Base-by-base conservation (phyloP, 345 rosid species). In the Eucalyptus lansdowneana region DNA sequence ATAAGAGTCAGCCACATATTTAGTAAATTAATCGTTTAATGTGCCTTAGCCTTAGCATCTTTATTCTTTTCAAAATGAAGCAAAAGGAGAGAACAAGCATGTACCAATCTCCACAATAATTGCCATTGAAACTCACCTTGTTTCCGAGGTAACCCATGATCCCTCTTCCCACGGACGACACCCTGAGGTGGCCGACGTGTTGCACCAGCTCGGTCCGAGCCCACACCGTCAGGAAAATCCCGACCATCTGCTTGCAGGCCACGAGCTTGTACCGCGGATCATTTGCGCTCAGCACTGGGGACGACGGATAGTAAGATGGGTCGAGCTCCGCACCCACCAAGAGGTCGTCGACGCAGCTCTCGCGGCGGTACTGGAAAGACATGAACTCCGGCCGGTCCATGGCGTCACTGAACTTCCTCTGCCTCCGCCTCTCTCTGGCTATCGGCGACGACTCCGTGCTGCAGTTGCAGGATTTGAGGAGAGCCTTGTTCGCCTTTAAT, bases 181-280 rank as follows among this genome's bases (percentile, higher is more conserved):
- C 90, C 88, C 99, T 94, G 89, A 97, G 98, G 88, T 98, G 99
- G 49, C 95, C 98, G 89, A 98, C 93, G 89, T 97, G 95, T 56
- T 98, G 98, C 86, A 96, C 94, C 93, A 97, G 93, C 91, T 97
- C 98, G 51, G 88, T 95, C 88, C 97, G 90, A 50, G 94, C 99
- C 99, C 99, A 97, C 31, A 98, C 93, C 1, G 99, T 94, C 9
- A 98, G 93, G 91, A 98, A 98, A 85, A 98, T 90, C n/a, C 99
- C 99, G 12, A 98, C 99, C 99, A 98, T 96, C 91, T 98, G 98
- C 95, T 97, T 98, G 91, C 97, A 95, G 6, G 96, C 93, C 42
- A 98, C 91, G 53, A 98, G 93, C n/a, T 94, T 87, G 87, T 96
- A 98, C 88, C 90, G 88, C 96, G 93, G 88, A 49, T 90, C 88